Evolutionary conservation across 1,139 yeast genomes (phyloP).

Genomic region (Keqinozyma sinolaborantium): DNA sequence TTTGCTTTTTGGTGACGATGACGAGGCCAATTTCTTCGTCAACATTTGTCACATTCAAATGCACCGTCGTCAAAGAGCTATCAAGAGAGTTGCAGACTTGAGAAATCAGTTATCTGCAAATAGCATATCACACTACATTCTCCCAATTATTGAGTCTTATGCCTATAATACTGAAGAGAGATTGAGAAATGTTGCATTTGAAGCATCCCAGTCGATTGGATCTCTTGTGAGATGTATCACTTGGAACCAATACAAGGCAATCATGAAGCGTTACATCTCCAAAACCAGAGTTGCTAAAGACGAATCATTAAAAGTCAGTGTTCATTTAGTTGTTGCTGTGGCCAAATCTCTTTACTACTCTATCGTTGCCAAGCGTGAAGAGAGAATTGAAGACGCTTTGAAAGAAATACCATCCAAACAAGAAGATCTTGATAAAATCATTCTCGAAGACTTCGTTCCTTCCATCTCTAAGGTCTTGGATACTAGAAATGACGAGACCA

Average conservation of each 20-base stretch:
- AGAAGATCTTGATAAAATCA: conserved; percentile 45
- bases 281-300: conserved; percentile 47
- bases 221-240: conserved; percentile 54
- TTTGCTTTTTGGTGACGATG: conserved; percentile 64
- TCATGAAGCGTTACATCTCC: conserved; percentile 66
- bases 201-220: conserved; percentile 65
- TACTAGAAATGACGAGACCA: conserved; percentile 72
- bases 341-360: conserved; percentile 48
- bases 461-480: conserved; percentile 57
- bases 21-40: conserved; percentile 79
- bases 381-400: conserved; percentile 9
- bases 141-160: conserved; percentile 84
- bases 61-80: conserved; percentile 82
- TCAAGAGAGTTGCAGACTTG: conserved; percentile 49
- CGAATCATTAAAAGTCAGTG: conserved; percentile 55
- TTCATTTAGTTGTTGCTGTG: conserved; percentile 60
- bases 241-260: conserved; percentile 80
- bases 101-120: conserved; percentile 47
- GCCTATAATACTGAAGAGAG: conserved; percentile 61
- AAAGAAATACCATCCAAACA: conserved; percentile 30
- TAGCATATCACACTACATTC: conserved; percentile 72
- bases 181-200: conserved; percentile 69
- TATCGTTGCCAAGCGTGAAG: conserved; percentile 13
- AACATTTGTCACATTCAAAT: conserved; percentile 82
- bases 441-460: conserved; percentile 60